Evolutionary conservation across 1,284 basidiomycete genomes (phyloP).

Genomic region (Marasmius oreades): DNA sequence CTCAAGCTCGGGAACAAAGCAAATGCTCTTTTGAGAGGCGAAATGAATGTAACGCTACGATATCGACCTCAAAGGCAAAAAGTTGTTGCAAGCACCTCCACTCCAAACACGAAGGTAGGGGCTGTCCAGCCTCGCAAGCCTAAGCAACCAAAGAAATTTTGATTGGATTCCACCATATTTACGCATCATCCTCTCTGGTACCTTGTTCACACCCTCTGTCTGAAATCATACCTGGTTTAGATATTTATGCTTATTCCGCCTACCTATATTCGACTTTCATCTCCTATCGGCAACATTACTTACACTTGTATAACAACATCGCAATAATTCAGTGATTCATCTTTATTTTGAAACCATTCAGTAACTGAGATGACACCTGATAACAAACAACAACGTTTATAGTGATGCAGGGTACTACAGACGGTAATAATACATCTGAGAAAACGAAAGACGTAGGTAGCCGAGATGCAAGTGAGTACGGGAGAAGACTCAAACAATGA

Average conservation of each 20-base stretch:
- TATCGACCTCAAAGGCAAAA: background rate
- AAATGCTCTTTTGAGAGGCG: background rate
- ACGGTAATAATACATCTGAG: slow-evolving; percentile 31
- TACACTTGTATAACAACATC: too few relatives aligned
- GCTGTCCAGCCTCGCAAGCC: background rate
- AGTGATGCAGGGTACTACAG: slow-evolving; percentile 13
- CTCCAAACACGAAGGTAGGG: background rate
- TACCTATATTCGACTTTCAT: too few relatives aligned
- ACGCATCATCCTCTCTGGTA: background rate
- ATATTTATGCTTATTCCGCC: too few relatives aligned
- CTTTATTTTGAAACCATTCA: background rate
- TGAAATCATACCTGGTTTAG: too few relatives aligned
- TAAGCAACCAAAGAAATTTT: background rate
- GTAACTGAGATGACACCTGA: background rate
- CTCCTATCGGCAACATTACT: too few relatives aligned
- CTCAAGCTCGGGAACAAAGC: background rate
- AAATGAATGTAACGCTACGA: background rate
- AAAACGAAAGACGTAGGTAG: slow-evolving; percentile 16
- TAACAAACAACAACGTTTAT: background rate
- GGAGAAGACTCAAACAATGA: slow-evolving; percentile 17
- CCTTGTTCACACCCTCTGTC: background rate
- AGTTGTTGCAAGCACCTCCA: background rate
- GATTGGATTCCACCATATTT: background rate
- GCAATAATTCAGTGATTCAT: too few relatives aligned
- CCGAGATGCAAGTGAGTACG: slow-evolving; percentile 4